phyloP scores from a whole-genome alignment of 108 stramenopile genomes.

The Nitzschia inconspicua region DNA sequence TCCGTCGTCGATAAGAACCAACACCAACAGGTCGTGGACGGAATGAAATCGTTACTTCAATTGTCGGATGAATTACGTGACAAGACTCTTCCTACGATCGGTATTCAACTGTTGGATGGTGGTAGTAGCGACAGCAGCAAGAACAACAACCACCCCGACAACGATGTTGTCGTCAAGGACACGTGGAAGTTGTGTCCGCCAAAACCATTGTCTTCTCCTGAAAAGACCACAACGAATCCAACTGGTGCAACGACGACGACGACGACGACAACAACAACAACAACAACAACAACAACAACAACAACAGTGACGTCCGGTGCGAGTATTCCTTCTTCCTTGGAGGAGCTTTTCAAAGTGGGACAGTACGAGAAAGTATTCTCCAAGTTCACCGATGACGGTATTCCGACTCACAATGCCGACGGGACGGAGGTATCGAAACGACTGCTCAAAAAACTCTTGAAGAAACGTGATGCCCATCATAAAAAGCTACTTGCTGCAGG shows the following conservation, averaged over 20 bases:
- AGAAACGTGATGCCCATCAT: constrained; percentile 50
- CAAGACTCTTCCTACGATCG: constrained; percentile 45
- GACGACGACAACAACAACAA: neutral
- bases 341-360: constrained; percentile 43
- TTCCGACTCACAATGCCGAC: constrained; percentile 51
- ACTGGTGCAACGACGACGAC: neutral
- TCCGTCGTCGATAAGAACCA: too few species aligned
- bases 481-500: too few species aligned
- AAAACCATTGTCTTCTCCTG: neutral
- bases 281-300: neutral
- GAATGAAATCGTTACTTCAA: constrained; percentile 42
- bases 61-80: constrained; percentile 76
- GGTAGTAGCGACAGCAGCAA: neutral
- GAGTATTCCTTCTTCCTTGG: constrained; percentile 10
- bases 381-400: constrained; percentile 31
- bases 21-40: neutral
- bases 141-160: too few species aligned
- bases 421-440: constrained; percentile 54
- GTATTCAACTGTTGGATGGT: constrained; percentile 62
- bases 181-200: constrained; percentile 22
- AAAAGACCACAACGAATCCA: neutral
- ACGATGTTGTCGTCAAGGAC: too few species aligned
- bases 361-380: constrained; percentile 42
- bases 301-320: neutral
- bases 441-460: constrained; percentile 43